Evolutionary conservation across 2,329 filamentous ascomycete species (phyloP), one percentile per base, ranked within the genome.

Genomic region (Rosellinia necatrix): DNA sequence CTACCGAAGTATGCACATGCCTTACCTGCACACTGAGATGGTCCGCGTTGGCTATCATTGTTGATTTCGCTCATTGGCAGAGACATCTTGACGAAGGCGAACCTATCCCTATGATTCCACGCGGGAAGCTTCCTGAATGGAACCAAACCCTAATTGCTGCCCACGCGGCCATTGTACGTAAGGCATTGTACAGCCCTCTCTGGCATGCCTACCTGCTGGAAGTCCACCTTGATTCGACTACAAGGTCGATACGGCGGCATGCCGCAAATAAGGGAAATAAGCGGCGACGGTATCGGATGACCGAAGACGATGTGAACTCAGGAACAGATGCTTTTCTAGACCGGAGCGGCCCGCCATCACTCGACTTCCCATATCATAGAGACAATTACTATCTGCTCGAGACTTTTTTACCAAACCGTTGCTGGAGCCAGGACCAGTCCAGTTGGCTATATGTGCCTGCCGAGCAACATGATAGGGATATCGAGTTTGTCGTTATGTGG

Each of bases 351-450:
- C 81, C 81, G 3, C 74, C 75, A 0, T 79, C 77, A 0, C 64
- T 79, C 9, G 80, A 84, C 49, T 76, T 83, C 9, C 82, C 81
- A 0, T 83, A 75, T 52, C 75, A 80, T 47, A 71, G 83, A 19
- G 83, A 86, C 55, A 78, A 80, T 41, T 86, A 85, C 40, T 83
- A 86, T 64, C 77, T 81, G 72, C 73, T 86, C 24, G 75, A 84
- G 65, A 79, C 79, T 1, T 85, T 81, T 60, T 63, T 85, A 43
- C 83, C 83, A 0, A 81, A 81, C 58, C 74, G 83, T 19, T 76
- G 75, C 41, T 86, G 82, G 82, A 75, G 70, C 43, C 72, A 72
- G 13, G 71, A 76, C 7, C 63, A 74, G 4, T 65, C 71, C 32
- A 68, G 68, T 37, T 85, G 82, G 82, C 65, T 77, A 32, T 86